These are phyloP conservation scores for Fragilaria crotonensis DNA, from an alignment of 108 stramenopile genomes.

Conservation along the genomic window DNA sequence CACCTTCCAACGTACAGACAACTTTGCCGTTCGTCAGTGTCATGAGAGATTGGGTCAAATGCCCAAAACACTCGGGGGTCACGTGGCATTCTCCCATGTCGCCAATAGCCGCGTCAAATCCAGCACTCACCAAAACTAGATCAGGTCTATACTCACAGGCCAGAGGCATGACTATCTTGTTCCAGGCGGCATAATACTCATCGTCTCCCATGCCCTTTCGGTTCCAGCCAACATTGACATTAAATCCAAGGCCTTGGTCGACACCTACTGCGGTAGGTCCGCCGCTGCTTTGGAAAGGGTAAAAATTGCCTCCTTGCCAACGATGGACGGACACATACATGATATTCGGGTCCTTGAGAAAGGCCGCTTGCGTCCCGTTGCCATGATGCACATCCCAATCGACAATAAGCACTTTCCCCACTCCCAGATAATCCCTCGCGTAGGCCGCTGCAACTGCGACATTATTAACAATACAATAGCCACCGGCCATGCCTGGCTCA, in stretches of 20 bases:
- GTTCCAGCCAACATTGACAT: slow-evolving; percentile 81
- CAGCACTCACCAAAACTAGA: slow-evolving; percentile 71
- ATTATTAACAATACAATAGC: slow-evolving; percentile 87
- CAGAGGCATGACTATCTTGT: slow-evolving; percentile 55
- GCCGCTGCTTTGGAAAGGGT: slow-evolving; percentile 35
- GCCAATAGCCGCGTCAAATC: slow-evolving; percentile 77
- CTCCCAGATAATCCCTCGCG: slow-evolving; percentile 32
- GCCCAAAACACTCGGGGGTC: slow-evolving; percentile 46
- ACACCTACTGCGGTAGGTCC: slow-evolving; percentile 33
- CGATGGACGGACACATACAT: slow-evolving; percentile 72
- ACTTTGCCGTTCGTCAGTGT: slow-evolving; percentile 32
- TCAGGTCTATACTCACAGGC: slow-evolving; percentile 53
- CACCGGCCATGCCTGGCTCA: slow-evolving; percentile 41
- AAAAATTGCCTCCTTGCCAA: slow-evolving; percentile 51
- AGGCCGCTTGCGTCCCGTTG: slow-evolving; percentile 48
- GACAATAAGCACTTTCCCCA: slow-evolving; percentile 33
- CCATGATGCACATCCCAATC: slow-evolving; percentile 58
- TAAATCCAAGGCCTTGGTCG: slow-evolving; percentile 42
- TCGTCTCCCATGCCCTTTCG: slow-evolving; percentile 54
- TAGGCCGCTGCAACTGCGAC: slow-evolving; percentile 72
- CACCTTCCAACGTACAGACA: slow-evolving; percentile 45
- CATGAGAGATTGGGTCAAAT: slow-evolving; percentile 41
- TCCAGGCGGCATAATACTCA: slow-evolving; percentile 61
- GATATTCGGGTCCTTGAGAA: slow-evolving; percentile 47
- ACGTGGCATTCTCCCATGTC: slow-evolving; percentile 67